phyloP scores from a whole-genome alignment of 768 basidiomycete species.

The Ephemerocybe angulata region DNA sequence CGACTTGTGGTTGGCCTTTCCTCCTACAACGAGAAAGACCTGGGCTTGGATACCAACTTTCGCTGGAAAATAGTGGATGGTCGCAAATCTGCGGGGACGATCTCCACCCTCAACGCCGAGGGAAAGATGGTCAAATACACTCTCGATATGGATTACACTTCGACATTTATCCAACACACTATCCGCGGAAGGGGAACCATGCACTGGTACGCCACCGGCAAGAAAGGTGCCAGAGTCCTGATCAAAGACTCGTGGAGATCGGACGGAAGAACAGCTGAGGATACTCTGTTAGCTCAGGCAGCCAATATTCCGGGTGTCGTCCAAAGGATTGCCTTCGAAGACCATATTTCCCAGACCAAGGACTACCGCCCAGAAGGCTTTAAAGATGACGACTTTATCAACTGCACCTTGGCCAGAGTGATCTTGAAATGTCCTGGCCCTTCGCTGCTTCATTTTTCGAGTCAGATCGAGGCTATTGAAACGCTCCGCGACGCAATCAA shows the following conservation, averaged over 20 bases:
- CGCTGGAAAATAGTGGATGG: neutral
- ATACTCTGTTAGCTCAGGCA: neutral
- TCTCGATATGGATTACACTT: neutral
- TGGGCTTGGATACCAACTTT: constrained; percentile 1
- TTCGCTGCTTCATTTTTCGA: too few species aligned
- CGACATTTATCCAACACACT: neutral
- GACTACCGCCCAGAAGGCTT: too few species aligned
- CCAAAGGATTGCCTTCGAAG: too few species aligned
- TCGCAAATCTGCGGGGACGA: neutral
- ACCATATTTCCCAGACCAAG: too few species aligned
- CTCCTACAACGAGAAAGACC: neutral
- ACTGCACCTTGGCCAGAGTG: too few species aligned
- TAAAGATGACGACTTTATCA: too few species aligned
- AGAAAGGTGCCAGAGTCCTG: neutral
- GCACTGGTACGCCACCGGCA: neutral
- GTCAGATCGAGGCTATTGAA: too few species aligned
- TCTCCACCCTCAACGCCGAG: neutral
- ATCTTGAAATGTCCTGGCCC: too few species aligned
- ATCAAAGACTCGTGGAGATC: neutral
- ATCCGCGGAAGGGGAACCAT: neutral
- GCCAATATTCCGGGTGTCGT: too few species aligned
- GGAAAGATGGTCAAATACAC: neutral
- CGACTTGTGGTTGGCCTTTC: neutral
- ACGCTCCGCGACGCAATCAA: too few species aligned
- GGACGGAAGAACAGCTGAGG: neutral